Percentiles rank a stretch among this genome's conserved stretches.
These are phyloP conservation scores for Ramichloridium luteum DNA, from an alignment of 2,329 filamentous ascomycete genomes.

Conservation along the genomic window DNA sequence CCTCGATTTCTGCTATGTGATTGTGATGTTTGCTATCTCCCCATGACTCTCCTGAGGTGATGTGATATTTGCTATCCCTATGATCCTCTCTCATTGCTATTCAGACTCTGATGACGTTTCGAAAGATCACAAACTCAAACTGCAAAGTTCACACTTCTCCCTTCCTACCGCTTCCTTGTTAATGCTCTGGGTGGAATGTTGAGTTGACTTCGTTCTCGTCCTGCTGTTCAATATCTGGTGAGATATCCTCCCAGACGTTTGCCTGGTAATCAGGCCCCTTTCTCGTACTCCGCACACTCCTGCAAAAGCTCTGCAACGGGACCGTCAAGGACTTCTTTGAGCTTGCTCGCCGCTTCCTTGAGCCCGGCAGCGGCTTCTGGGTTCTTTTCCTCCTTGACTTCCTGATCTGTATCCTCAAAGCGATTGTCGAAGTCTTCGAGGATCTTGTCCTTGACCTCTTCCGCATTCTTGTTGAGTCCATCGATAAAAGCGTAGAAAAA, in stretches of 20 bases:
- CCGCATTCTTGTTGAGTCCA: background rate
- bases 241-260: too few relatives aligned
- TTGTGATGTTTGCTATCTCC: too few relatives aligned
- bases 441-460: constrained; percentile 2
- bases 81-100: too few relatives aligned
- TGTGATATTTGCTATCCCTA: too few relatives aligned
- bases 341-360: background rate
- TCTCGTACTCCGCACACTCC: background rate
- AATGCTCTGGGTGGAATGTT: too few relatives aligned
- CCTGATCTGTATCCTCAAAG: constrained; percentile 5
- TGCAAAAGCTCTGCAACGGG: background rate
- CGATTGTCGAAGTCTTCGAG: constrained; percentile 2
- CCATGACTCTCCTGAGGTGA: too few relatives aligned
- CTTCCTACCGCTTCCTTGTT: too few relatives aligned
- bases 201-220: too few relatives aligned
- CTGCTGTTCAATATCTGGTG: too few relatives aligned
- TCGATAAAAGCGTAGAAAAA: background rate
- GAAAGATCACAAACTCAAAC: background rate
- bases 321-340: background rate
- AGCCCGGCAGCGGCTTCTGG: background rate
- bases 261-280: background rate
- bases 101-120: too few relatives aligned
- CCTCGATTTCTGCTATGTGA: too few relatives aligned
- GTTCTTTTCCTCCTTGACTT: background rate
- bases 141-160: background rate